Evolutionary conservation across 1,284 basidiomycete genomes (phyloP), one percentile per base, ranked within the genome.

Genomic region (Ustilago loliicola): DNA sequence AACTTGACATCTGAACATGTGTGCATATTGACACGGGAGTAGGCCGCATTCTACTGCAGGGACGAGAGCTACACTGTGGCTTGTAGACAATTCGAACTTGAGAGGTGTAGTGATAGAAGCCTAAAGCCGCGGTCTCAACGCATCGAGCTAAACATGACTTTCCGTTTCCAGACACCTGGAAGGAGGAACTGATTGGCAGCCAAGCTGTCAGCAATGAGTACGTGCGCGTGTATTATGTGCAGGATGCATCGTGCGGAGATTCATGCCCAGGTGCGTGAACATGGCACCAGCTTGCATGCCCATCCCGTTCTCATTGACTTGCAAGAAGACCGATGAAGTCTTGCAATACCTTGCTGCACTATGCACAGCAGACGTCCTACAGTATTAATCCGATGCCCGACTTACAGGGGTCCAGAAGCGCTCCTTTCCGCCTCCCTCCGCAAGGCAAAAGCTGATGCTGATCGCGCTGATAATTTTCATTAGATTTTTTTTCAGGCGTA

Each of bases 11-110:
- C 52, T 36, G 52, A 34, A n/a, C 29, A 53, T 29, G 27, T 19
- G 25, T 19, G 25, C 17, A 11, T 30, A 34, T 32, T 21, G 30
- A 32, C 51, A 53, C 51, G 51, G 51, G 51, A 53, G 11, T 3
- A 15, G 30, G n/a, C 51, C 27, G 51, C 51, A 53, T 53, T 19
- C 30, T 21, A 34, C 17, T 53, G 51, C 51, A 53, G 51, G 19
- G 51, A 53, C 15, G 13, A 36, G 19, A 8, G 10, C 25, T 50
- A 9, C 23, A 29, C 2, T 15, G 48, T 50, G 48, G 48, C 48
- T 50, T 50, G 48, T 29, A 45, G 42, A 45, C 42, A 7, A 21
- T n/a, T 45, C 42, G 21, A 45, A 45, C 11, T 11, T 9, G n/a
- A 45, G 42, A 45, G 19, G 42, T 45, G 21, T 45, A 21, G 42